phyloP scores from a whole-genome alignment of 192 early-diverging fungal genomes.

The Rhizoclosmatium globosum region DNA sequence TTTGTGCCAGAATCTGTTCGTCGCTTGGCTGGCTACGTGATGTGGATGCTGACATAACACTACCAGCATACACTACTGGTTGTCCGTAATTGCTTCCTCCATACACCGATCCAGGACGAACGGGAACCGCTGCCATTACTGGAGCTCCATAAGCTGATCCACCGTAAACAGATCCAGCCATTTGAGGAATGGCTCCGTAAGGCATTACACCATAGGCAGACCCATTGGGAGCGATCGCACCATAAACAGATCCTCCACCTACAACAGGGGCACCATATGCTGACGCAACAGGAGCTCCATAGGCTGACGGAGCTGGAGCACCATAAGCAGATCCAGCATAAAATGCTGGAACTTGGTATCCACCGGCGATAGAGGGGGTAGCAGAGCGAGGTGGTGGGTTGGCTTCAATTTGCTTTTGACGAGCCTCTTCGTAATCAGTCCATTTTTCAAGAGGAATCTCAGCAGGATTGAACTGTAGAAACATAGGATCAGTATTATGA shows the following conservation, averaged over 20 bases:
- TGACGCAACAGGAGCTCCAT: conserved; percentile 8
- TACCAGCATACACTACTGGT: neutral
- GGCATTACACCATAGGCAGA: conserved; percentile 30
- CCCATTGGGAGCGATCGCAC: conserved; percentile 24
- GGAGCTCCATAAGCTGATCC: conserved; percentile 30
- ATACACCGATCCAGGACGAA: neutral
- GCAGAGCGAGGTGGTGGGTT: conserved; percentile 34
- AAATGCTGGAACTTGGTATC: neutral
- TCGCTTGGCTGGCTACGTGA: conserved; percentile 52
- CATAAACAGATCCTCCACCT: conserved; percentile 42
- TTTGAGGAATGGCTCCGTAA: neutral
- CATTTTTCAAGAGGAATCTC: conserved; percentile 85
- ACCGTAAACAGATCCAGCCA: conserved; percentile 47
- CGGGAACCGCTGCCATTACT: neutral
- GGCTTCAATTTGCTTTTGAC: conserved; percentile 32
- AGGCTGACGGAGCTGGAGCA: neutral
- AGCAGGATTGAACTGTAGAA: conserved; percentile 75
- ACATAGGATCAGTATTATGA: neutral
- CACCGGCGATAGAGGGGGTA: neutral
- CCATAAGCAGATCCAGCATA: neutral
- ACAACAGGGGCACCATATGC: conserved; percentile 1
- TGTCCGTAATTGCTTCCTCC: neutral
- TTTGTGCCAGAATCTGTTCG: conserved; percentile 55
- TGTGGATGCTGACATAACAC: conserved; percentile 24
- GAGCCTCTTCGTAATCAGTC: conserved; percentile 81